These are phyloP conservation scores for Mycena galopus DNA, from an alignment of 768 basidiomycete species.

Conservation along the genomic window DNA sequence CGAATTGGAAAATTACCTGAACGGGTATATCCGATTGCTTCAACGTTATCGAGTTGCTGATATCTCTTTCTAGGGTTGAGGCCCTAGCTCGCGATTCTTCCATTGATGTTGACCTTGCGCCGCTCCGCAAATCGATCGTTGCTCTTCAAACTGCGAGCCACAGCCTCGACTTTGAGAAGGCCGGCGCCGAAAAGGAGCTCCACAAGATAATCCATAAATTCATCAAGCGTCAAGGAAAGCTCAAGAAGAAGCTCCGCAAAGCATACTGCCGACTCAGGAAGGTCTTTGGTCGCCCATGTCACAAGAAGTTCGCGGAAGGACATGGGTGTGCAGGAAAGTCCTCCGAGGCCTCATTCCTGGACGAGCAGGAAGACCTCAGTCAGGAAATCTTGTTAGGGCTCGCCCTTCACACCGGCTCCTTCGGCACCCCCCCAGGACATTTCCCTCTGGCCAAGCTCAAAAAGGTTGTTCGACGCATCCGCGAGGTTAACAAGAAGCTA, in stretches of 20 bases:
- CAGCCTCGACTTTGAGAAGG: constrained; percentile 61
- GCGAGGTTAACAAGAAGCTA: constrained; percentile 74
- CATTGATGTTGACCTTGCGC: constrained; percentile 49
- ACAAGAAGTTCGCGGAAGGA: constrained; percentile 22
- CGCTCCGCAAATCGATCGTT: constrained; percentile 54
- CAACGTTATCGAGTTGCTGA: constrained; percentile 37
- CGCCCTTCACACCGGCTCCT: constrained; percentile 21
- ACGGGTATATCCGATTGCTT: constrained; percentile 52
- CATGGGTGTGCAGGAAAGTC: constrained; percentile 15
- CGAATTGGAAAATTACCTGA: constrained; percentile 66
- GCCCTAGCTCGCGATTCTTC: constrained; percentile 48
- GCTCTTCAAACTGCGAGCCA: constrained; percentile 55
- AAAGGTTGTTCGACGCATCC: constrained; percentile 70
- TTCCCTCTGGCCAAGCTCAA: constrained; percentile 60
- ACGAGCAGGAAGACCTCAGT: constrained; percentile 39
- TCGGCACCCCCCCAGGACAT: constrained; percentile 7
- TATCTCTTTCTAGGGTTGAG: constrained; percentile 57
- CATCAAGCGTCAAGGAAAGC: constrained; percentile 40
- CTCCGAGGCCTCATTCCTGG: constrained; percentile 26
- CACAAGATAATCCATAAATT: constrained; percentile 50
- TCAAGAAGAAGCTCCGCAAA: constrained; percentile 44
- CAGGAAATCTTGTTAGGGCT: constrained; percentile 24
- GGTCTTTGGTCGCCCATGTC: constrained; percentile 46
- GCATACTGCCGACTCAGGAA: constrained; percentile 52
- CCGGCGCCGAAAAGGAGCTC: constrained; percentile 55